Percentiles rank a stretch among this genome's conserved stretches.
phyloP scores from a whole-genome alignment of 1,139 yeast genomes.

The Candida tetrigidarum region DNA sequence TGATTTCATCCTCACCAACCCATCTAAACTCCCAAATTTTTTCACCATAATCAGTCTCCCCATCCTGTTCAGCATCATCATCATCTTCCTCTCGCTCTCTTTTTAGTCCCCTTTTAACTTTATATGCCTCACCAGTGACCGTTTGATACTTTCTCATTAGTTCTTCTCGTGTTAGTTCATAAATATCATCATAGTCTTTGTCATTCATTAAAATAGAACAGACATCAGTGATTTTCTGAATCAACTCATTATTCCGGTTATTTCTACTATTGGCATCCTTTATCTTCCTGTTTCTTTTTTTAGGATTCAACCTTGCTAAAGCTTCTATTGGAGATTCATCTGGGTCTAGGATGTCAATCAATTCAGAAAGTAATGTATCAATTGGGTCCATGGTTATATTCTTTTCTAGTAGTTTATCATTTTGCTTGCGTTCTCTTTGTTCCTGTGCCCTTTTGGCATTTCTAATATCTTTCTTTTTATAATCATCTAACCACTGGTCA shows the following conservation, averaged over 20 bases:
- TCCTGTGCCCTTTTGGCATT: conserved; percentile 50
- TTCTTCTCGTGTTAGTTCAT: conserved; percentile 63
- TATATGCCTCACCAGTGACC: conserved; percentile 51
- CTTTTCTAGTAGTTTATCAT: conserved; percentile 13
- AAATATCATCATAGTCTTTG: conserved; percentile 46
- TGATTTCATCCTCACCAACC: conserved; percentile 49
- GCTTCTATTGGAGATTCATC: conserved; percentile 72
- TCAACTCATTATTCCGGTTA: background rate
- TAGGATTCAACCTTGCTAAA: conserved; percentile 46
- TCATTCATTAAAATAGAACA: conserved; percentile 50
- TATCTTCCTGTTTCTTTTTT: conserved; percentile 23
- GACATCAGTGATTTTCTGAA: conserved; percentile 46
- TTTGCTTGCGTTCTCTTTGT: conserved; percentile 22
- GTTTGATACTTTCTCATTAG: conserved; percentile 54
- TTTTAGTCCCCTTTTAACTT: conserved; percentile 25
- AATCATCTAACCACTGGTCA: conserved; percentile 53
- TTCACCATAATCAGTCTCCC: conserved; percentile 28
- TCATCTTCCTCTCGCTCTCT: conserved; percentile 18
- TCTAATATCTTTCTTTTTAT: conserved; percentile 49
- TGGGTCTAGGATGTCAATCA: conserved; percentile 54
- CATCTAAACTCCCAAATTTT: conserved; percentile 67
- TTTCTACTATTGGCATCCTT: conserved; percentile 6
- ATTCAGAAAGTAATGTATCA: conserved; percentile 30
- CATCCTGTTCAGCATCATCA: conserved; percentile 14
- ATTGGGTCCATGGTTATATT: conserved; percentile 16